Base-by-base conservation (phyloP, 2,329 filamentous ascomycete genomes). In the Penicillium digitatum region DNA sequence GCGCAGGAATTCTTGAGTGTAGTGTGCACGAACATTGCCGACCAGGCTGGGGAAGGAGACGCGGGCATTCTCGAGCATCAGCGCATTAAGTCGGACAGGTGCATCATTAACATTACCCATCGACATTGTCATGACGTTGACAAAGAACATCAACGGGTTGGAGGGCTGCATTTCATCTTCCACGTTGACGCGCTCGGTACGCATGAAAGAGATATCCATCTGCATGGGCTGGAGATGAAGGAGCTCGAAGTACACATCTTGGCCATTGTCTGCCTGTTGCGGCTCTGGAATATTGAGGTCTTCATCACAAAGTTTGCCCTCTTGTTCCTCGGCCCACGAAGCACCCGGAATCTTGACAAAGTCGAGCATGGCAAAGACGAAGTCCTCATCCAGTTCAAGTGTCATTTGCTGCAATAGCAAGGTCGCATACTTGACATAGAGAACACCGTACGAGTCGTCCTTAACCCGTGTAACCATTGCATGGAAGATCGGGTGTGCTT, bases 31-130 rank as follows among this genome's bases (percentile, higher is more conserved):
- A 52, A 99, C 85, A 69, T 92, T 96, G 70, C 89, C 87, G 22
- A 91, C 82, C 42, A 99, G 80, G 1, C 95, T 85, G 5, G 87
- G 86, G 8, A 91, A 86, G 0, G 94, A 96, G 5, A 99, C 88
- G 27, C 94, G 86, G 42, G 94, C 92, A 66, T 99, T 99, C 73
- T 99, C 94, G 24, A 99, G 78, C 78, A 99, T 89, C 24, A 99
- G 79, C 1, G 94, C 90, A 60, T 97, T 99, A 70, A 99, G 85
- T 45, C 90, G 87, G 50, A 99, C 86, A 0, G 94, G 95, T 7
- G 94, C 94, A 74, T 99, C 95, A 67, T 99, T 99, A 78, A 99
- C 90, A 67, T 99, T 99, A 61, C 94, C 94, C 67, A 99, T 94
- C 14, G 94, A 95, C 94, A 99, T 99, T 0, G 95, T 97, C 79